phyloP scores from a whole-genome alignment of 2,329 filamentous ascomycete species.

The Cladosporium sp. region DNA sequence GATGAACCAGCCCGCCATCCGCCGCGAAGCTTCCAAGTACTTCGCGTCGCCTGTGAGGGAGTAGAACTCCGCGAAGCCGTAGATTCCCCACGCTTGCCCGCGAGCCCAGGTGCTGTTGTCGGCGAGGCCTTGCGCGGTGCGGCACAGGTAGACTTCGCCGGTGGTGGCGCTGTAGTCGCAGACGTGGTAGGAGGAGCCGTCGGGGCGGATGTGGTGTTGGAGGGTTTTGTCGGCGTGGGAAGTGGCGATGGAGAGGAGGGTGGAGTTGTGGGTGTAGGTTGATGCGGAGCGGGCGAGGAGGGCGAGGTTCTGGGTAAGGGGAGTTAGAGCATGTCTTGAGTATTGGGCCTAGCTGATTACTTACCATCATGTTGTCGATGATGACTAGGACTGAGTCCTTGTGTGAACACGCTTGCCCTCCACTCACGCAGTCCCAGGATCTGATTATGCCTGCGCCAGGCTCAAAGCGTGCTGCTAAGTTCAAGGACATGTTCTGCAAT shows the following conservation, averaged over 20 bases:
- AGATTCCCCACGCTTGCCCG: slow-evolving; percentile 27
- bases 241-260: slow-evolving; percentile 22
- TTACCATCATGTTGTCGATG: slow-evolving; percentile 27
- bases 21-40: slow-evolving; percentile 22
- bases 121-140: slow-evolving; percentile 26
- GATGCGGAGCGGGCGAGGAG: slow-evolving; percentile 23
- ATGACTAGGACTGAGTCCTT: slow-evolving; percentile 26
- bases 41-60: slow-evolving; percentile 14
- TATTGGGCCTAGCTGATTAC: neutral
- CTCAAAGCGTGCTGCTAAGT: slow-evolving; percentile 25
- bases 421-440: slow-evolving; percentile 25
- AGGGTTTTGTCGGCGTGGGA: slow-evolving; percentile 25
- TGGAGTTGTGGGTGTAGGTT: slow-evolving; percentile 23
- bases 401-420: slow-evolving; percentile 21
- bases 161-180: slow-evolving; percentile 25
- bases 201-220: slow-evolving; percentile 23
- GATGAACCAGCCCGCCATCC: slow-evolving; percentile 25
- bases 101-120: slow-evolving; percentile 28
- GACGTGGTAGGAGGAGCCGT: slow-evolving; percentile 27
- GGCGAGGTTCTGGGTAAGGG: slow-evolving; percentile 23
- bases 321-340: no score
- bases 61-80: slow-evolving; percentile 28
- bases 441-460: slow-evolving; percentile 24
- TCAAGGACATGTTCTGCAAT: slow-evolving; percentile 24
- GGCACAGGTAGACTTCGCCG: slow-evolving; percentile 26